Conservation (phyloP, 2,329 filamentous ascomycete species). For the Talaromyces amestolkiae region DNA sequence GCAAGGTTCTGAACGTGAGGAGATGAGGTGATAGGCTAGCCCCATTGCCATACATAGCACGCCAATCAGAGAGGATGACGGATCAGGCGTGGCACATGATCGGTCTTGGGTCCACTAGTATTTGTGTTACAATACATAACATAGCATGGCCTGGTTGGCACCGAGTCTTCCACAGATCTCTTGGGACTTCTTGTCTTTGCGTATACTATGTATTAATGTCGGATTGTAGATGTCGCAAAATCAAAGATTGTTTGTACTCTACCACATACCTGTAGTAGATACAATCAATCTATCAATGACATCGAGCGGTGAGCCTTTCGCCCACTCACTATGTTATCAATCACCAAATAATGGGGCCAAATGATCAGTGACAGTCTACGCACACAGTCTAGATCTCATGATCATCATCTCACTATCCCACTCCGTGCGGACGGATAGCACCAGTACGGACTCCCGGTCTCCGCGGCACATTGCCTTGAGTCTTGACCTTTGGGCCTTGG, state of each 20-base stretch:
- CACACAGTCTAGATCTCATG: slow-evolving; percentile 6
- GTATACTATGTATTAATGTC: neutral
- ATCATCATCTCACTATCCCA: neutral
- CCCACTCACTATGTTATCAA: neutral
- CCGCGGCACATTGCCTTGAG: neutral
- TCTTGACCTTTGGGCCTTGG: neutral
- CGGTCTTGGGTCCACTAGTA: neutral
- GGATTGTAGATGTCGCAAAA: neutral
- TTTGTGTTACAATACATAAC: neutral
- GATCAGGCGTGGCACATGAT: neutral
- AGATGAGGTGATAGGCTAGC: neutral
- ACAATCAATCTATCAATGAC: neutral
- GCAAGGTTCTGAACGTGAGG: neutral
- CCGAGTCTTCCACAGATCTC: neutral
- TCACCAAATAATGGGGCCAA: neutral
- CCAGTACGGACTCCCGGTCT: neutral
- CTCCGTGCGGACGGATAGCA: neutral
- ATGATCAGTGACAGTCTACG: neutral
- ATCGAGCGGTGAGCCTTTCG: neutral
- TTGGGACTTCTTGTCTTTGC: too few relatives aligned
- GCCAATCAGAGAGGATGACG: neutral
- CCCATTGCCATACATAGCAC: neutral
- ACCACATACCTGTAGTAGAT: too few relatives aligned
- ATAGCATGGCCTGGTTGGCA: neutral
- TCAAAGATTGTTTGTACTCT: neutral